Evolutionary conservation across 305 asterid species (phyloP), one percentile per base, ranked within the genome.

Genomic region (Rubia balearica): DNA sequence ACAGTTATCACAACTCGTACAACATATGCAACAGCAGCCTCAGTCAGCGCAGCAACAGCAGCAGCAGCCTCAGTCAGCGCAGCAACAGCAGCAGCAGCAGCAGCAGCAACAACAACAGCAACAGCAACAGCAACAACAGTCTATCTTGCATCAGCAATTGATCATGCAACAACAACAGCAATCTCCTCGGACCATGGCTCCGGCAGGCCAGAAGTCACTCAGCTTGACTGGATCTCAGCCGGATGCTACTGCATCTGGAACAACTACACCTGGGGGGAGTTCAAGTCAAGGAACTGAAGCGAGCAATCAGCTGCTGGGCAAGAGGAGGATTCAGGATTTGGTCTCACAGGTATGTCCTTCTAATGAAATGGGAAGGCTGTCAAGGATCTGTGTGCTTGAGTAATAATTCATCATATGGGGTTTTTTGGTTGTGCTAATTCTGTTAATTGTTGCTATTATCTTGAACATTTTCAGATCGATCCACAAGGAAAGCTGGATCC

Each of bases 221-320:
- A 91, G 96, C 82, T 82, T 91, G 87, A 89, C 96, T 1, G 97
- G 98, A 56, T 94, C 96, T 48, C 97, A 91, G 80, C 96, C 95
- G 40, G 96, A 91, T 80, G 95, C 90, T 68, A 87, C 97, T 73
- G 96, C 89, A 77, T 89, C 97, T 21, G 99, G 98, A 70, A 77
- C 90, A 27, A 90, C 96, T 49, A 87, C 99, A 27, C 95, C 96
- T 0, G 98, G 96, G 63, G 99, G 96, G 36, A 91, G 98, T 82
- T 88, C 98, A 49, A 94, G 97, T 81, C 96, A 88, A 75, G 99
- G 98, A 78, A 86, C 90, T 45, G 98, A 91, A 81, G 92, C 95
- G 5, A 88, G 91, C 84, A 86, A 85, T 82, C 97, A 94, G 53
- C 85, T 94, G 76, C 87, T 94, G 68, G 98, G 98, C 79, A 94